Conservation (phyloP, 1,139 yeast genomes). For the Casaregolazyma lundiana region DNA sequence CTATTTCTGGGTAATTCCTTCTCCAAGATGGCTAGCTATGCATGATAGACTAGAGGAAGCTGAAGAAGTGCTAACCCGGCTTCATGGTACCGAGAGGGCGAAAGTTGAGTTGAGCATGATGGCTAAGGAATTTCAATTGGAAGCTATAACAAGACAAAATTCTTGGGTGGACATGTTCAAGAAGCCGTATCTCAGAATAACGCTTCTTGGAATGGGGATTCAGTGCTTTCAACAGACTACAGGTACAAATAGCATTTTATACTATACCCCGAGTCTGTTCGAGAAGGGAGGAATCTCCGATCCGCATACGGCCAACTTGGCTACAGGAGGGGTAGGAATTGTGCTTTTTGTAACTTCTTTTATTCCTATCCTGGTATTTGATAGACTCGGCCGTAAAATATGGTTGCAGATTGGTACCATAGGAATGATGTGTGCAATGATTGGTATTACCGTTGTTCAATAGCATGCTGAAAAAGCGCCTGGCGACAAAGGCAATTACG, state of each 20-base stretch:
- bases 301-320: slow-evolving; percentile 41
- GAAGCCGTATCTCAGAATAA: slow-evolving; percentile 13
- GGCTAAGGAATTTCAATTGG: slow-evolving; percentile 14
- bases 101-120: slow-evolving; percentile 15
- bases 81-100: slow-evolving; percentile 12
- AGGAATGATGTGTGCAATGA: too few relatives aligned
- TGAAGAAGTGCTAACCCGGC: slow-evolving; percentile 11
- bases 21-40: slow-evolving; percentile 45
- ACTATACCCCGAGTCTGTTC: slow-evolving; percentile 52
- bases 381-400: too few relatives aligned
- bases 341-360: too few relatives aligned
- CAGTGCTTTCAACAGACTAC: slow-evolving; percentile 53
- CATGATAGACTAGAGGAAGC: slow-evolving; percentile 11
- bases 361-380: too few relatives aligned
- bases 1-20: slow-evolving; percentile 49
- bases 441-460: too few relatives aligned
- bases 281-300: slow-evolving; percentile 35
- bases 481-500: too few relatives aligned
- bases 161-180: slow-evolving; percentile 15
- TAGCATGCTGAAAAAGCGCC: too few relatives aligned
- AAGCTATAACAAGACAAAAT: slow-evolving; percentile 13
- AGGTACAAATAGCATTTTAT: slow-evolving; percentile 64
- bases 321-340: too few relatives aligned
- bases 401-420: not conserved
- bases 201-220: slow-evolving; percentile 14